phyloP scores from a whole-genome alignment of 192 early-diverging fungal genomes.

The Dissophora globulifera region DNA sequence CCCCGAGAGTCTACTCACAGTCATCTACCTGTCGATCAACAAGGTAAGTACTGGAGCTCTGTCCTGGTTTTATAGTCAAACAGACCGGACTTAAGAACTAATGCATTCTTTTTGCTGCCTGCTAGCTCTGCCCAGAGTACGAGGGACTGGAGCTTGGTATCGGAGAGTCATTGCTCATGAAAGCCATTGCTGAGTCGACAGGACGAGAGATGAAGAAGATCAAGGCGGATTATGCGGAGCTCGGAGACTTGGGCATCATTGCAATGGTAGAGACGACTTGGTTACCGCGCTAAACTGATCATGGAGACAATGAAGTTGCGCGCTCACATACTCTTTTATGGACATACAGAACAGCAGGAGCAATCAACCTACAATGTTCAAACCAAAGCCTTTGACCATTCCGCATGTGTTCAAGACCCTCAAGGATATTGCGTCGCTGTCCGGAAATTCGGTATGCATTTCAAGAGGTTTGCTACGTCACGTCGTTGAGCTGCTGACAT shows the following conservation, averaged over 20 bases:
- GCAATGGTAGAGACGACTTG: conserved; percentile 75
- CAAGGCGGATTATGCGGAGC: conserved; percentile 79
- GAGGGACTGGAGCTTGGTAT: conserved; percentile 96
- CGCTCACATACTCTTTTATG: not conserved
- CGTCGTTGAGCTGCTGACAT: not conserved
- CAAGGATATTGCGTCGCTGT: conserved; percentile 84
- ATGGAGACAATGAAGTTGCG: no score
- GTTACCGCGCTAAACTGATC: no score
- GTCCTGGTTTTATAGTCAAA: no score
- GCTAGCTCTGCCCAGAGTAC: conserved; percentile 91
- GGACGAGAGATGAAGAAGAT: conserved; percentile 79
- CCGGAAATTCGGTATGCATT: conserved; percentile 65
- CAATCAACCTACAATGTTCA: conserved; percentile 87
- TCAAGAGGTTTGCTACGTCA: not conserved
- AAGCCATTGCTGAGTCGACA: conserved; percentile 91
- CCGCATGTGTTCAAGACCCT: conserved; percentile 86
- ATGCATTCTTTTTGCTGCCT: not conserved
- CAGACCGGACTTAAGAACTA: not conserved
- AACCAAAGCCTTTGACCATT: conserved; percentile 83
- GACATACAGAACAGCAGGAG: conserved; percentile 70
- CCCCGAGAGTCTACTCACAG: conserved; percentile 73
- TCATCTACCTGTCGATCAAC: conserved; percentile 93
- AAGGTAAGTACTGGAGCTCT: conserved; percentile 59
- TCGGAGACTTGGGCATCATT: conserved; percentile 92
- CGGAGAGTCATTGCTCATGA: conserved; percentile 92